Evolutionary conservation across 2,329 filamentous ascomycete species (phyloP).

Genomic region (Fusarium drepaniforme): DNA sequence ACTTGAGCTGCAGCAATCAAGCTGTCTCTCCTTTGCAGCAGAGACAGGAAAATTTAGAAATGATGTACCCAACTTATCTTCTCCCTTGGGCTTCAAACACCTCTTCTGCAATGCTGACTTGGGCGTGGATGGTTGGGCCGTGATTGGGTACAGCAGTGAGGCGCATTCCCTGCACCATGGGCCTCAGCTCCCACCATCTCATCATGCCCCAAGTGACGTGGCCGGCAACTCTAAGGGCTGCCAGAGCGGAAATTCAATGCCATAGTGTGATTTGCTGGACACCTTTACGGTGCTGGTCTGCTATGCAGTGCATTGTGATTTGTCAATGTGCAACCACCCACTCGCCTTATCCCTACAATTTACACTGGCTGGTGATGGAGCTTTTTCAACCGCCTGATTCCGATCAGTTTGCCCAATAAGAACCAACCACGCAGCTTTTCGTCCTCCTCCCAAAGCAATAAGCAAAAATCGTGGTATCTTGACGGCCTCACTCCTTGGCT

Average conservation of each 20-base stretch:
- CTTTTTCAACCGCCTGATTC: neutral
- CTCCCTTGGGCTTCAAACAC: neutral
- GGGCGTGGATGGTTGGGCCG: neutral
- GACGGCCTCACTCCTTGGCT: neutral
- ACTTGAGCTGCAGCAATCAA: neutral
- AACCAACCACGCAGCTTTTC: constrained; percentile 3
- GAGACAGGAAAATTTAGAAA: neutral
- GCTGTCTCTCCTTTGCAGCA: neutral
- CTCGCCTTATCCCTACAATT: neutral
- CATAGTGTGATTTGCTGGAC: neutral
- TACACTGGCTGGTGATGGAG: neutral
- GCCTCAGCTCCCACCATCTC: constrained; percentile 1
- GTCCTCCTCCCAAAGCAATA: neutral
- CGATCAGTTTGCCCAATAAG: neutral
- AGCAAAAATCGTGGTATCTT: neutral
- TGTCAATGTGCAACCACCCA: neutral
- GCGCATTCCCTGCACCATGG: neutral
- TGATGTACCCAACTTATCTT: neutral
- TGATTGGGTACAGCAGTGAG: constrained; percentile 1
- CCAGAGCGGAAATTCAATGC: neutral
- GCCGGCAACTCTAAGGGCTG: neutral
- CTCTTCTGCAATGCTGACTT: neutral
- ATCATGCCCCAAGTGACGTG: neutral
- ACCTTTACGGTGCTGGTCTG: neutral
- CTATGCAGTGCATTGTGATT: neutral